These are phyloP conservation scores for Phytophthora meadii DNA, from an alignment of 352 stramenopile genomes.

Conservation along the genomic window DNA sequence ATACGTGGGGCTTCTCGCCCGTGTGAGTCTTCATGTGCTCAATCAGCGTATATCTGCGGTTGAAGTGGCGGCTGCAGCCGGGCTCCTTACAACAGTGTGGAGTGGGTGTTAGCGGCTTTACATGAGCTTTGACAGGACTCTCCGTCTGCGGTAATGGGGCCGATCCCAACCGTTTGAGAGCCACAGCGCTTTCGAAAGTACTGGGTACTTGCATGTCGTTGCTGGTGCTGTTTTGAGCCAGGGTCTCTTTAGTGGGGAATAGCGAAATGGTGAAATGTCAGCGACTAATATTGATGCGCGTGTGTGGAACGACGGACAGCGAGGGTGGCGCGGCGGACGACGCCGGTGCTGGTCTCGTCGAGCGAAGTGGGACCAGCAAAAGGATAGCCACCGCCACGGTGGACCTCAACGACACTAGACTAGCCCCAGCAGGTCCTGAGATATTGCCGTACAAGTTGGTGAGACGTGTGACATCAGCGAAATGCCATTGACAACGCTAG, in stretches of 20 bases:
- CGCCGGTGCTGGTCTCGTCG: conserved; percentile 20
- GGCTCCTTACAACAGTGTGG: conserved; percentile 30
- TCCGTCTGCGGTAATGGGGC: conserved; percentile 16
- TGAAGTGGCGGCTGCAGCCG: conserved; percentile 41
- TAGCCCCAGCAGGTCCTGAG: conserved; percentile 25
- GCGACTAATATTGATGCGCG: conserved; percentile 7
- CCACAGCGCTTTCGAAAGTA: conserved; percentile 6
- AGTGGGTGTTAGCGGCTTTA: conserved; percentile 14
- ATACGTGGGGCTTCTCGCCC: conserved; percentile 59
- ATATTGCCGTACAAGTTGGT: conserved; percentile 8
- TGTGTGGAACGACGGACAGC: conserved; percentile 26
- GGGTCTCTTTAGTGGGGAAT: neutral
- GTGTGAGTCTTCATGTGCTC: conserved; percentile 68
- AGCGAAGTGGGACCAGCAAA: conserved; percentile 27
- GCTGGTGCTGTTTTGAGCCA: conserved; percentile 10
- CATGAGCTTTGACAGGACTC: conserved; percentile 1
- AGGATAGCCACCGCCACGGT: conserved; percentile 18
- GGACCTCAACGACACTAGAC: conserved; percentile 14
- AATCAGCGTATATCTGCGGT: conserved; percentile 53
- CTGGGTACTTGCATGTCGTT: conserved; percentile 11
- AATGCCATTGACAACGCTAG: conserved; percentile 13
- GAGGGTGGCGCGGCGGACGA: conserved; percentile 13
- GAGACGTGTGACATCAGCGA: conserved; percentile 39
- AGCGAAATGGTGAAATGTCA: conserved; percentile 18
- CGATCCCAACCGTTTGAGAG: conserved; percentile 19